Percentiles rank a stretch among this genome's conserved stretches.
These are phyloP conservation scores for Cladosporium sp. DNA, from an alignment of 2,329 filamentous ascomycete species.

Conservation along the genomic window DNA sequence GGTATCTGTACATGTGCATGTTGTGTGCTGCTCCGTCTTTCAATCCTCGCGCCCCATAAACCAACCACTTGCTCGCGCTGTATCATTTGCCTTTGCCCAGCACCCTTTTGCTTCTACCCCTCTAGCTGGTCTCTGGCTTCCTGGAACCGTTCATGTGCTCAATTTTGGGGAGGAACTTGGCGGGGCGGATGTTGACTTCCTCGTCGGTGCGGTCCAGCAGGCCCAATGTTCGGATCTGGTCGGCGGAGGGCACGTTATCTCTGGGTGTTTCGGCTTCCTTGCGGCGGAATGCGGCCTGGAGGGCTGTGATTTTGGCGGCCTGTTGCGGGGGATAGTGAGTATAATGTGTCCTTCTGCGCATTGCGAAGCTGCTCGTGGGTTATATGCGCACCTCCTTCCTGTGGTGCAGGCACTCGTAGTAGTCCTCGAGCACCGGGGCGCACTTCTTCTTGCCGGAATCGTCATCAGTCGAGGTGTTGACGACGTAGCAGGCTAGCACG, in stretches of 20 bases:
- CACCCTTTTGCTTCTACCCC: slow-evolving; percentile 26
- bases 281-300: slow-evolving; percentile 85
- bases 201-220: slow-evolving; percentile 76
- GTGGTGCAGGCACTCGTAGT: slow-evolving; percentile 98
- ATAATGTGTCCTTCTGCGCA: not conserved
- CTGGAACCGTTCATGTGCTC: slow-evolving; percentile 20
- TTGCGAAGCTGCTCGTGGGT: not conserved
- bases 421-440: slow-evolving; percentile 81
- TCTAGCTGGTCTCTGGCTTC: slow-evolving; percentile 16
- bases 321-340: slow-evolving; percentile 39
- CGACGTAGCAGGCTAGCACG: slow-evolving; percentile 95
- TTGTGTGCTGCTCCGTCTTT: slow-evolving; percentile 16
- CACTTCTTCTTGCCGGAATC: slow-evolving; percentile 89
- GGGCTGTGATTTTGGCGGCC: slow-evolving; percentile 73
- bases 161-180: slow-evolving; percentile 42
- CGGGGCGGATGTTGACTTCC: slow-evolving; percentile 57
- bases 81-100: slow-evolving; percentile 11
- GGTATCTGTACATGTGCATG: slow-evolving; percentile 19
- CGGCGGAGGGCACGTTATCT: slow-evolving; percentile 73
- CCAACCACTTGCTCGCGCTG: slow-evolving; percentile 1
- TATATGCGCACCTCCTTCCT: slow-evolving; percentile 81
- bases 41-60: not conserved
- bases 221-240: slow-evolving; percentile 84
- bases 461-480: slow-evolving; percentile 78
- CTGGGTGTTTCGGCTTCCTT: slow-evolving; percentile 71